Evolutionary conservation across 2,329 filamentous ascomycete genomes (phyloP), one percentile per base, ranked within the genome.

Genomic region (Fusarium hostae): DNA sequence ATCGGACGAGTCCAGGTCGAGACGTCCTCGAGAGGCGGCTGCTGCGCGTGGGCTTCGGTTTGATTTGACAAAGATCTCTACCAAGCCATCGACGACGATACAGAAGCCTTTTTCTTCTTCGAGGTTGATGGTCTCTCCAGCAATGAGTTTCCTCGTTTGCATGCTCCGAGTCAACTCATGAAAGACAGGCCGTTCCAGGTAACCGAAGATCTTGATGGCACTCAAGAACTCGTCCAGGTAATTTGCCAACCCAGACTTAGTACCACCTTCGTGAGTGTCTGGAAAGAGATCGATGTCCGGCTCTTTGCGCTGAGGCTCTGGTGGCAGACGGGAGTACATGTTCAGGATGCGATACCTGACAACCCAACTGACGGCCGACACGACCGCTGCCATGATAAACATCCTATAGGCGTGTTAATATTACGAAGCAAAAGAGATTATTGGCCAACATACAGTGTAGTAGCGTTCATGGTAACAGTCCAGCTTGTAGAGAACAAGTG

Each of bases 51-150:
- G 83, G 58, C 87, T 84, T 43, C 88, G 86, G 45, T 91, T 90
- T 4, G 95, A 98, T 80, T 98, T 98, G 80, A 99, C 96, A 79
- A 98, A 99, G 59, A 99, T 98, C 80, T 99, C 94, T 2, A 99
- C 95, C 32, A 97, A 82, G 4, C 96, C 96, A 81, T 99, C 96
- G 6, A 99, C 97, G 9, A 99, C 96, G 63, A 99, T 87, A 79
- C 96, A 99, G 77, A 99, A 99, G 0, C 96, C 96, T 77, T 99
- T 97, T 78, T 99, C 96, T 79, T 99, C 96, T 81, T 99, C 96
- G 35, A 99, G 85, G 72, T 98, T 90, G 75, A 99, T 86, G 0
- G 96, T 99, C 82, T 99, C 96, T 34, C 96, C 96, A 9, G 96
- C 95, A 77, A 98, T 97, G 54, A 99, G 86, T 82, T 98, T 98